Evolutionary conservation across 2,329 filamentous ascomycete species (phyloP).

Genomic region (Colletotrichum graminicola): DNA sequence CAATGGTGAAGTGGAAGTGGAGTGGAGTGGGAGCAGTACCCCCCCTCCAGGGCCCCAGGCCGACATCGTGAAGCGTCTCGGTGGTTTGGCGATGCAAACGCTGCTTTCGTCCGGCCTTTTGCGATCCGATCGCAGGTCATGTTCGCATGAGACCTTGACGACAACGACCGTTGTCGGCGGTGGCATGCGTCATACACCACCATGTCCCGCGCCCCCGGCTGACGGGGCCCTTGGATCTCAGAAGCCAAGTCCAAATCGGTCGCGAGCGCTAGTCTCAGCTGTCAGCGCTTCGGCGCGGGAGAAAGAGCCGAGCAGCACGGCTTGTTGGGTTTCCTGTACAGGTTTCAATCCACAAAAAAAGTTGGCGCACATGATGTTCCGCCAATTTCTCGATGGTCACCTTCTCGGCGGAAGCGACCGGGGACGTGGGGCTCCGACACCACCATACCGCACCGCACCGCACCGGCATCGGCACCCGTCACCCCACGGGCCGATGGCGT

Average conservation of each 20-base stretch:
- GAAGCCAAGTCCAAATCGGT: not conserved
- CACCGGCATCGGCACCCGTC: not conserved
- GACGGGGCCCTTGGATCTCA: not conserved
- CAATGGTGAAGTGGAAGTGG: not conserved
- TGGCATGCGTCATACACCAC: not conserved
- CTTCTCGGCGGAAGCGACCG: not conserved
- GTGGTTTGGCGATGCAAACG: not conserved
- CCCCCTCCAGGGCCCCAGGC: not conserved
- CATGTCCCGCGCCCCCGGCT: not conserved
- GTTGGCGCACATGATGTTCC: slow-evolving; percentile 21
- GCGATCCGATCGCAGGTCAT: not conserved
- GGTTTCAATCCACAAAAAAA: not conserved
- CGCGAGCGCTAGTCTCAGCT: not conserved
- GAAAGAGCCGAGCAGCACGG: not conserved
- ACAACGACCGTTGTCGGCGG: not conserved
- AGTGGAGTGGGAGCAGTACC: not conserved
- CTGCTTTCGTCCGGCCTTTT: not conserved
- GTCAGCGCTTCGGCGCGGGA: not conserved
- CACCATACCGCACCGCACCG: not conserved
- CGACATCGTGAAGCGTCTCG: not conserved
- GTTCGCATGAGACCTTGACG: not conserved
- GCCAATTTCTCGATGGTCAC: not conserved
- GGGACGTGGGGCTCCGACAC: not conserved
- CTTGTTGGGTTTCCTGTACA: not conserved
- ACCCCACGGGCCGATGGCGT: slow-evolving; percentile 34